A percentile compares a stretch with the other conserved stretches of the same genome.
Evolutionary conservation across 768 basidiomycete genomes (phyloP).

Genomic region (Austroboletus festivus): DNA sequence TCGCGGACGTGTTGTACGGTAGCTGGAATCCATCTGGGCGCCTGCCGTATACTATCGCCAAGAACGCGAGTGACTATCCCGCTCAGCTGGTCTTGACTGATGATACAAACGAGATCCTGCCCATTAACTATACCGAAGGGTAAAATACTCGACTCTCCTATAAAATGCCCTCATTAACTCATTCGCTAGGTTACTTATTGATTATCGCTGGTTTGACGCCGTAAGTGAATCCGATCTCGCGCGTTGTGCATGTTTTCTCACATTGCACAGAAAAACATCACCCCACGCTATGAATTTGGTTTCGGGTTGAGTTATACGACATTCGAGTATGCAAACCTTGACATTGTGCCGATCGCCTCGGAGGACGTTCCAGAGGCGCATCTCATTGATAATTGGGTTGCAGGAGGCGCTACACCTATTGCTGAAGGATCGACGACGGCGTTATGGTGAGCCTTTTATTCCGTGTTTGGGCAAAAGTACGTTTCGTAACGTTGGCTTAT

Average conservation of each 20-base stretch:
- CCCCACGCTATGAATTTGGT: conserved; percentile 85
- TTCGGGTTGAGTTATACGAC: conserved; percentile 85
- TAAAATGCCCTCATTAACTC: not conserved
- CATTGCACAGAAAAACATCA: conserved; percentile 53
- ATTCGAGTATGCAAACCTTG: conserved; percentile 67
- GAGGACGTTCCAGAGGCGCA: conserved; percentile 32
- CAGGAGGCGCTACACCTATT: conserved; percentile 52
- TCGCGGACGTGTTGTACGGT: conserved; percentile 78
- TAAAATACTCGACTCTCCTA: conserved; percentile 1
- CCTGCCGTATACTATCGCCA: conserved; percentile 73
- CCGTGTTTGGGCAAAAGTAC: no score
- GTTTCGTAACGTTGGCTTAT: not conserved
- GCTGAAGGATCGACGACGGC: conserved; percentile 59
- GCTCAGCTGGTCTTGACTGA: conserved; percentile 37
- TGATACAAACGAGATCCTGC: conserved; percentile 28
- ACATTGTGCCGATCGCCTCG: conserved; percentile 40
- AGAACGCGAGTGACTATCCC: conserved; percentile 49
- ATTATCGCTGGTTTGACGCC: conserved; percentile 71
- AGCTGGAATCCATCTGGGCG: conserved; percentile 71
- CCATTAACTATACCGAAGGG: conserved; percentile 63
- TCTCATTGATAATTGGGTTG: conserved; percentile 51
- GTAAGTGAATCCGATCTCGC: conserved; percentile 37
- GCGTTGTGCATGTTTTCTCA: not conserved
- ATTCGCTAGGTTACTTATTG: conserved; percentile 50
- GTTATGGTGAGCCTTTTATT: conserved; percentile 43